These are phyloP conservation scores for Pythium grandisporangium DNA, from an alignment of 352 stramenopile genomes.

Conservation along the genomic window DNA sequence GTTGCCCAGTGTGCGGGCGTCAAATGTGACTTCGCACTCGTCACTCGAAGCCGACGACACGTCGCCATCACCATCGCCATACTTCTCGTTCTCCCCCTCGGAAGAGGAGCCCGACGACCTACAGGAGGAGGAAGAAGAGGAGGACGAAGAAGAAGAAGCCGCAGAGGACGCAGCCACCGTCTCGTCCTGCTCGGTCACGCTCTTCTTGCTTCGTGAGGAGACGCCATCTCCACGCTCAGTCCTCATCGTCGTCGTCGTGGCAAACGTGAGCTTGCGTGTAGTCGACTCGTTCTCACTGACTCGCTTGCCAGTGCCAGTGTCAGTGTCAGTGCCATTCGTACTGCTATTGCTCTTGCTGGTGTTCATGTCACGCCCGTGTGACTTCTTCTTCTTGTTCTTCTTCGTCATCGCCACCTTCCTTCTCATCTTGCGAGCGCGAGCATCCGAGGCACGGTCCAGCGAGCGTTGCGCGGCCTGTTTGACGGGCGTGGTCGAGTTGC, in stretches of 20 bases:
- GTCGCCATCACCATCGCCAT: constrained; percentile 8
- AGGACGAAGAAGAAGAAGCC: constrained; percentile 1
- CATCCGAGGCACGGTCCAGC: too few relatives aligned
- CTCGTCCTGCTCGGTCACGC: constrained; percentile 1
- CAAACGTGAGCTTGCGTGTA: constrained; percentile 11
- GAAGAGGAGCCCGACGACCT: constrained; percentile 7
- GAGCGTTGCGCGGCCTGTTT: too few relatives aligned
- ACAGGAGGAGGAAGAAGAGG: constrained; percentile 1
- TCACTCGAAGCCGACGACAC: constrained; percentile 14
- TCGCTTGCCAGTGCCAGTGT: too few relatives aligned
- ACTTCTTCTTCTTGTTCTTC: not conserved
- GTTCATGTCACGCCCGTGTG: too few relatives aligned
- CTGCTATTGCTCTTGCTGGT: not conserved
- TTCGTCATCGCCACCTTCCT: not conserved
- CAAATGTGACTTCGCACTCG: constrained; percentile 53
- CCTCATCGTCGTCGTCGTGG: constrained; percentile 6
- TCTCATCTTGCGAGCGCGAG: not conserved
- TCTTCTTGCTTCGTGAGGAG: constrained; percentile 2
- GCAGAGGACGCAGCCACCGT: not conserved
- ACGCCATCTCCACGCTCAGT: not conserved
- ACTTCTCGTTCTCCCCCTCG: constrained; percentile 1
- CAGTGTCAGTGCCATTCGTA: too few relatives aligned
- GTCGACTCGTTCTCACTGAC: constrained; percentile 4
- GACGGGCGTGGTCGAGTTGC: constrained; percentile 1
- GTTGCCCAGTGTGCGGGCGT: constrained; percentile 55